These are phyloP conservation scores for Microthyrium microscopicum DNA, from an alignment of 2,329 filamentous ascomycete genomes.

Conservation along the genomic window DNA sequence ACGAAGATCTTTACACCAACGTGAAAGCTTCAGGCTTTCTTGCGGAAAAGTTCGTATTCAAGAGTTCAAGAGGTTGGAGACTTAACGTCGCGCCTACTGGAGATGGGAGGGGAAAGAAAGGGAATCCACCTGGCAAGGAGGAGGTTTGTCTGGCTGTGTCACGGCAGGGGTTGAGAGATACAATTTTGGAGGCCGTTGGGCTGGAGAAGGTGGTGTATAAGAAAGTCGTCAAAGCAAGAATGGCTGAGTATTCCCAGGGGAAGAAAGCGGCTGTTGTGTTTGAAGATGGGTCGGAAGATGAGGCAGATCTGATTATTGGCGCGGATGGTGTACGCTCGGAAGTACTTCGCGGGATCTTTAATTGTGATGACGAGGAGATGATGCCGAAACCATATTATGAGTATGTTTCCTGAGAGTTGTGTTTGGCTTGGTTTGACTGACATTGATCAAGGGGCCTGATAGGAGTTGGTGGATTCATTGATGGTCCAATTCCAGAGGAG, in stretches of 20 bases:
- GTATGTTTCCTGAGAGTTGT: no score
- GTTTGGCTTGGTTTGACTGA: no score
- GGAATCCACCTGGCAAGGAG: slow-evolving; percentile 10
- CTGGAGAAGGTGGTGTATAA: slow-evolving; percentile 9
- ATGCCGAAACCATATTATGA: slow-evolving; percentile 9
- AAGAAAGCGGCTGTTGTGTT: slow-evolving; percentile 10
- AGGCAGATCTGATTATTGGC: slow-evolving; percentile 16
- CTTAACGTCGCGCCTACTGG: slow-evolving; percentile 7
- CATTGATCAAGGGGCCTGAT: slow-evolving; percentile 11
- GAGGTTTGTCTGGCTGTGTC: slow-evolving; percentile 10
- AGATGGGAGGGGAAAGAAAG: slow-evolving; percentile 7
- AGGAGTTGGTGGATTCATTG: slow-evolving; percentile 30
- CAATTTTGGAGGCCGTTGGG: slow-evolving; percentile 9
- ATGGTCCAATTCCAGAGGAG: slow-evolving; percentile 16
- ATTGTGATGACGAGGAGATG: slow-evolving; percentile 7
- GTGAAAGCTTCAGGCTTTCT: slow-evolving; percentile 13
- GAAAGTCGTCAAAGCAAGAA: no score
- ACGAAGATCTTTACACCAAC: slow-evolving; percentile 10
- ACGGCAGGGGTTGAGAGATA: slow-evolving; percentile 14
- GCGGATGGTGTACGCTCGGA: slow-evolving; percentile 16
- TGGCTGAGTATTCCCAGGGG: no score
- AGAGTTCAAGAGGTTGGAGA: slow-evolving; percentile 1
- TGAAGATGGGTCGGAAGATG: slow-evolving; percentile 11
- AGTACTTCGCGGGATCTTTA: slow-evolving; percentile 12
- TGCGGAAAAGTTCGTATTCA: slow-evolving; percentile 12